A percentile compares a stretch with the other conserved stretches of the same genome.
Conservation (phyloP, 2,329 filamentous ascomycete species). For the Cladosporium oxysporum region DNA sequence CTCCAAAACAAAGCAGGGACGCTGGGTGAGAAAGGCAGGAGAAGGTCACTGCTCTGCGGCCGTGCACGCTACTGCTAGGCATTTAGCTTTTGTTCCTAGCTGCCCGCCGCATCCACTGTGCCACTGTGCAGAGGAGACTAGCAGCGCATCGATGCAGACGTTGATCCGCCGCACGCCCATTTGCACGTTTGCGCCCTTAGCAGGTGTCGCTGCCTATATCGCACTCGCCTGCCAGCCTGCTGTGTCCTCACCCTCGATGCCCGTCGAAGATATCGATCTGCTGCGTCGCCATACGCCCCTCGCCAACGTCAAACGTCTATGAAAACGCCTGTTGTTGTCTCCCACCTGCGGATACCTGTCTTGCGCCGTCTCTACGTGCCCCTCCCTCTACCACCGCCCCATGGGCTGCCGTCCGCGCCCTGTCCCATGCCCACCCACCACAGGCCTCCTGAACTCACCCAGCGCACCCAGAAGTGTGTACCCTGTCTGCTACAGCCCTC, state of each 20-base stretch:
- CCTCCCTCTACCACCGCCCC: background rate
- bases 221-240: background rate
- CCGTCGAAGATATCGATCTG: constrained; percentile 4
- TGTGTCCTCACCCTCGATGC: background rate
- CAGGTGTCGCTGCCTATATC: constrained; percentile 4
- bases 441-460: constrained; percentile 6
- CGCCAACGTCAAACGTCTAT: constrained; percentile 17
- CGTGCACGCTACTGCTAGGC: background rate
- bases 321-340: constrained; percentile 10
- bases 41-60: background rate
- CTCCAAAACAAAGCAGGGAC: constrained; percentile 18
- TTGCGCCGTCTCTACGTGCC: background rate
- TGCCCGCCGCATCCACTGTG: background rate
- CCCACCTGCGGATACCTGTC: constrained; percentile 13
- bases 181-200: background rate
- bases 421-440: background rate
- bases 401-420: constrained; percentile 2
- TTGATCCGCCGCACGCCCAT: constrained; percentile 5
- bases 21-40: too few relatives aligned
- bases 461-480: background rate
- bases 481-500: constrained; percentile 14
- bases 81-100: background rate
- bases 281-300: constrained; percentile 12
- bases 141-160: background rate
- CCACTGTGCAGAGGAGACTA: background rate